phyloP scores from a whole-genome alignment of 257 asterid genomes.

The Coffea eugenioides region DNA sequence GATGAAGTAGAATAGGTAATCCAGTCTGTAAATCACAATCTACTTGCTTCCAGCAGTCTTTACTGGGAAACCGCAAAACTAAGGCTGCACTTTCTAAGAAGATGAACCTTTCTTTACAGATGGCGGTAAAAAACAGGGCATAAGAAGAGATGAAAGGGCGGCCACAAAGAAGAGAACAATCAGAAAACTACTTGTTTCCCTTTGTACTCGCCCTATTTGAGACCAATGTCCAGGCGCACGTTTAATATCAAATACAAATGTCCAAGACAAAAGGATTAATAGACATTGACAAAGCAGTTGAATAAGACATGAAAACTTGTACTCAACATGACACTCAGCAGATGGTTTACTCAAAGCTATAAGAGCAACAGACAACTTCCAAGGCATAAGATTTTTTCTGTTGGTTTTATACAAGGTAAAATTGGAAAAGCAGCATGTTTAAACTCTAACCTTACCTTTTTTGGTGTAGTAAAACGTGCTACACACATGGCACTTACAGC shows the following conservation, averaged over 20 bases:
- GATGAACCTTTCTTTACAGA: not conserved
- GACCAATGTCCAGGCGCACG: not conserved
- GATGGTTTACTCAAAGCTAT: not conserved
- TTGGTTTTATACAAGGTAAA: not conserved
- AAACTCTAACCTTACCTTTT: not conserved
- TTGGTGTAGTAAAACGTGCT: too few species aligned
- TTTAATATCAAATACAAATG: not conserved
- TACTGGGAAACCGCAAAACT: not conserved
- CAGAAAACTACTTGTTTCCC: not conserved
- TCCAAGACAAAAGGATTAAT: not conserved
- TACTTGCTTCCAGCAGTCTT: not conserved
- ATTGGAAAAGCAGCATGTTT: not conserved
- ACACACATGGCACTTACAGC: too few species aligned
- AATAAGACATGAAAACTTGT: not conserved
- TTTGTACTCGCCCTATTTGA: not conserved
- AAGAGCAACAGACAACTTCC: not conserved
- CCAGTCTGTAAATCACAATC: not conserved
- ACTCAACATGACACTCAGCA: not conserved
- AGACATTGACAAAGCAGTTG: not conserved
- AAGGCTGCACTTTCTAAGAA: not conserved
- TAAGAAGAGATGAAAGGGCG: not conserved
- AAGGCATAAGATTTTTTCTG: not conserved
- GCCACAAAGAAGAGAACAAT: not conserved
- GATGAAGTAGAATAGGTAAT: not conserved
- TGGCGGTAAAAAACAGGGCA: not conserved